Evolutionary conservation across 148 eudicot species (phyloP), one percentile per base, ranked within the genome.

Genomic region (Rhododendron williamsianum): DNA sequence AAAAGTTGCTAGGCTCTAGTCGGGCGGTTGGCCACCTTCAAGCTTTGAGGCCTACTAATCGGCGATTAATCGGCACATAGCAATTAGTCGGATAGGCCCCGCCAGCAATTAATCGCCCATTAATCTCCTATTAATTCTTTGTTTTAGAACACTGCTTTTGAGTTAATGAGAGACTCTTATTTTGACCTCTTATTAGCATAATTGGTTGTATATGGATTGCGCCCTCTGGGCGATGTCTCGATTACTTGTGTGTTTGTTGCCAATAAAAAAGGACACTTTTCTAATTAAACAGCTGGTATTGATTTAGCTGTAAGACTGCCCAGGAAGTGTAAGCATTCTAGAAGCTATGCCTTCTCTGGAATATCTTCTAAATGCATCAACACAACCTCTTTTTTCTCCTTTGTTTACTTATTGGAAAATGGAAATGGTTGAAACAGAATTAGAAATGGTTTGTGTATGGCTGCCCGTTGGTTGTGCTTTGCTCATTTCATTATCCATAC

Each of bases 291-390:
- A 52, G 27, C 25, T 54, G 69, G 69, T 35, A 60, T 81, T 54
- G 69, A 54, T 18, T 80, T 80, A 80, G 82, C 67, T 52, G 69
- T 54, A 54, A 51, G 65, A 80, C 41, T 51, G 43, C 65, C 43
- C 9, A 52, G 21, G 27, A 80, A n/a, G 33, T 3, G 19, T 25
- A 6, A 51, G 35, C 9, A 16, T 18, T 52, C 10, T 16, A 27
- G 41, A 25, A 49, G 12, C 52, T 80, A 52, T 80, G 82, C 67
- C 58, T 52, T 80, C 9, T 80, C 19, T 80, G 82, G 65, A 52
- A 58, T 80, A 52, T 33, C 43, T 80, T 54, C 82, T 45, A 52
- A 80, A 51, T 80, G 43, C 19, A 58, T 80, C 67, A 30, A 27
- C 15, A 30, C 23, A 30, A 4, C 19, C 30, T 21, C 12, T 25